phyloP scores from a whole-genome alignment of 176 grass and related monocot species.

The Guadua angustifolia region DNA sequence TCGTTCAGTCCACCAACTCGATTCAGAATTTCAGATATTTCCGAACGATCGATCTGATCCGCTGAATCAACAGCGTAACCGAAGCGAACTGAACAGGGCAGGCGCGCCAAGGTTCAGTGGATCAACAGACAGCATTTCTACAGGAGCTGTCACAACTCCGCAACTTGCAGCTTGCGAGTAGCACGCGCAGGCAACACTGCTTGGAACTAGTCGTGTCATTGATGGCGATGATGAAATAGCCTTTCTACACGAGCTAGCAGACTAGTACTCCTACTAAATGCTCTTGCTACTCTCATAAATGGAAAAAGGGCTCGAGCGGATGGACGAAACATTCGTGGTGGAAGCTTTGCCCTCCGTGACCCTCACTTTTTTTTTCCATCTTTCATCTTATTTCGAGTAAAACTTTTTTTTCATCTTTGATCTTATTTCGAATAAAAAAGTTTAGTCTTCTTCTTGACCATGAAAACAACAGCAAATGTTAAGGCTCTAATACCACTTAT shows the following conservation, averaged over 20 bases:
- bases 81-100: background rate
- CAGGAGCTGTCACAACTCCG: background rate
- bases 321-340: background rate
- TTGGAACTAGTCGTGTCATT: background rate
- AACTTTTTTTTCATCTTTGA: too few relatives aligned
- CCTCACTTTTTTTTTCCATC: too few relatives aligned
- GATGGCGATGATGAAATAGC: background rate
- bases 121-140: background rate
- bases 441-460: too few relatives aligned
- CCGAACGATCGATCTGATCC: background rate
- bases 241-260: background rate
- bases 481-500: too few relatives aligned
- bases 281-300: too few relatives aligned
- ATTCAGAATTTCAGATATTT: background rate
- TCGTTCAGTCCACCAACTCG: background rate
- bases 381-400: too few relatives aligned
- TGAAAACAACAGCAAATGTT: too few relatives aligned
- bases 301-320: too few relatives aligned
- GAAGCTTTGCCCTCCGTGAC: too few relatives aligned
- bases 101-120: too few relatives aligned
- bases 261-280: background rate
- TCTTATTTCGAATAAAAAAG: too few relatives aligned
- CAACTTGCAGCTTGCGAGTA: background rate
- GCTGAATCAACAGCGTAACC: background rate
- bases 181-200: background rate